Conservation (phyloP, 805 yeast species). For the Ogataea paraovalis region DNA sequence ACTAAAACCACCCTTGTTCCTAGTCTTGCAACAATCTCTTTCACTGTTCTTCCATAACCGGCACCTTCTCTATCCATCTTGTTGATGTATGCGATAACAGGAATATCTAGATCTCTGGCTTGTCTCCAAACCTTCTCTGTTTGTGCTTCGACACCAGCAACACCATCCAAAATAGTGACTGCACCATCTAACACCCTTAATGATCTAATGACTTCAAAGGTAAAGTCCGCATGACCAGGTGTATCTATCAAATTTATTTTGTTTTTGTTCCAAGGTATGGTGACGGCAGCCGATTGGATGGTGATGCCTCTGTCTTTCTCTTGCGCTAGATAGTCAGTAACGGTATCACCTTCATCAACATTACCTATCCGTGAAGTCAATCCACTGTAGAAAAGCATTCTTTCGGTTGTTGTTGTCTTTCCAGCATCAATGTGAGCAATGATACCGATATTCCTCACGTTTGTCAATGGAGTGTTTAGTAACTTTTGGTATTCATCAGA, state of each 20-base stretch:
- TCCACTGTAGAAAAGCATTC: conserved; percentile 90
- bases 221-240: conserved; percentile 97
- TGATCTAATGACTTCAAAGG: conserved; percentile 89
- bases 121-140: conserved; percentile 97
- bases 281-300: conserved; percentile 92
- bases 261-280: conserved; percentile 73
- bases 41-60: conserved; percentile 85
- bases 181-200: conserved; percentile 92
- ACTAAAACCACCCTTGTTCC: conserved; percentile 69
- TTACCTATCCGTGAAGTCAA: conserved; percentile 77
- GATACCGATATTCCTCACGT: conserved; percentile 84
- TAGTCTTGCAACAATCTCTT: conserved; percentile 73
- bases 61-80: conserved; percentile 98
- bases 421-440: conserved; percentile 99
- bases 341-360: conserved; percentile 96
- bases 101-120: conserved; percentile 63
- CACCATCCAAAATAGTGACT: conserved; percentile 88
- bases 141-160: conserved; percentile 98
- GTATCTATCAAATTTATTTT: conserved; percentile 89
- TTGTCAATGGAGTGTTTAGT: conserved; percentile 23
- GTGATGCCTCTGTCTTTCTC: conserved; percentile 94
- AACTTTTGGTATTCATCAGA: conserved; percentile 16
- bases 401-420: conserved; percentile 94
- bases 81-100: conserved; percentile 76
- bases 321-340: conserved; percentile 85